phyloP scores from a whole-genome alignment of 148 eudicot genomes.

The Diospyros kaki region DNA sequence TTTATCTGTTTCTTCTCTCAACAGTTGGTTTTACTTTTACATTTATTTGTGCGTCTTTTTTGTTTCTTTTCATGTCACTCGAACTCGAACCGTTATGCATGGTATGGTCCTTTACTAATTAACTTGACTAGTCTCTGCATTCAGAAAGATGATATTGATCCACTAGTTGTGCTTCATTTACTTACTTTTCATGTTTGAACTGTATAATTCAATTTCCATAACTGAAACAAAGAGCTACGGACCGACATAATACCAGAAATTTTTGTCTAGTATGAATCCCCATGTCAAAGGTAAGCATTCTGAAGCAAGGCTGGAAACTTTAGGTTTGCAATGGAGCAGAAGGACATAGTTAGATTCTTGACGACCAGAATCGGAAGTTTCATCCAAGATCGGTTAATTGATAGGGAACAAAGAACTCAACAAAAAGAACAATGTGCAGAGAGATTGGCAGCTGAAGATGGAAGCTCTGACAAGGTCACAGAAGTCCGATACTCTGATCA shows the following conservation, averaged over 20 bases:
- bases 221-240: not conserved
- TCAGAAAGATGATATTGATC: not conserved
- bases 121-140: not conserved
- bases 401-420: conserved; percentile 35
- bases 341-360: conserved; percentile 29
- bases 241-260: not conserved
- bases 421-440: conserved; percentile 56
- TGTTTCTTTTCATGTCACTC: not conserved
- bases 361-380: conserved; percentile 38
- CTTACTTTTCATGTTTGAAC: no score
- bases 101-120: no score
- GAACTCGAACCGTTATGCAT: no score
- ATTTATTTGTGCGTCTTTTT: not conserved
- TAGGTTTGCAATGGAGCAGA: conserved; percentile 35
- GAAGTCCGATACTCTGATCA: conserved; percentile 57
- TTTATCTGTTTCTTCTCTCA: not conserved
- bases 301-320: conserved; percentile 31
- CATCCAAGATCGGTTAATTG: conserved; percentile 40
- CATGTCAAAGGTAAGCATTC: not conserved
- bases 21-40: not conserved
- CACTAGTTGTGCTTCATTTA: no score
- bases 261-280: not conserved
- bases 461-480: conserved; percentile 21
- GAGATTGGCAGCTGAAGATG: conserved; percentile 50
- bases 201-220: not conserved